Percentiles rank a stretch among this genome's conserved stretches.
Conservation (phyloP, 176 grass and related monocot genomes). For the Chloris gayana region DNA sequence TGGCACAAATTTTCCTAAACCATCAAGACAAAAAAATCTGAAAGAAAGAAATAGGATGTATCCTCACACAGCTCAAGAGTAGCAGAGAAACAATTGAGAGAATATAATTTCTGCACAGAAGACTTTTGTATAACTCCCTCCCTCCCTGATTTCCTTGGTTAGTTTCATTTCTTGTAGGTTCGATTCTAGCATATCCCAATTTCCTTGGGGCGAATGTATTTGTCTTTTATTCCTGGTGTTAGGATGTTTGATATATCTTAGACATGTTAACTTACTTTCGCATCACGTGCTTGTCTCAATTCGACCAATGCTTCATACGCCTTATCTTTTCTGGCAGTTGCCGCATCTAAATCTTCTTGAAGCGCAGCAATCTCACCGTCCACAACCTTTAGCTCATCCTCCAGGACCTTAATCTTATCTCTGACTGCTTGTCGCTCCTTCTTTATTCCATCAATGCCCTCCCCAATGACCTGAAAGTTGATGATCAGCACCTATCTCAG, state of each 20-base stretch:
- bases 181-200: not conserved
- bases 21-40: not conserved
- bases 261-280: conserved; percentile 39
- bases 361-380: conserved; percentile 43
- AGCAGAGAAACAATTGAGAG: conserved; percentile 4
- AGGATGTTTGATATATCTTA: not conserved
- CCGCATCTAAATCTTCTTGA: conserved; percentile 54
- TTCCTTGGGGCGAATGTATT: not conserved
- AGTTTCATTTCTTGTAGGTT: not conserved
- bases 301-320: conserved; percentile 48
- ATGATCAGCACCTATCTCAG: not conserved
- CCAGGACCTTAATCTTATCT: conserved; percentile 67
- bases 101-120: not conserved
- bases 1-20: not conserved
- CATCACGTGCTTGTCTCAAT: conserved; percentile 56
- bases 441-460: conserved; percentile 62
- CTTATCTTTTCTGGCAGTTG: conserved; percentile 65
- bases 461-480: conserved; percentile 52
- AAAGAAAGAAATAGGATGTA: not conserved
- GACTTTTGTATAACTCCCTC: not conserved
- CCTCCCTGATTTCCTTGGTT: not conserved
- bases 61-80: not conserved
- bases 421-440: conserved; percentile 68
- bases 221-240: not conserved
- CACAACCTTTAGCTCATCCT: conserved; percentile 56